Base-by-base conservation (phyloP, 345 rosid species). In the Nephelium lappaceum region DNA sequence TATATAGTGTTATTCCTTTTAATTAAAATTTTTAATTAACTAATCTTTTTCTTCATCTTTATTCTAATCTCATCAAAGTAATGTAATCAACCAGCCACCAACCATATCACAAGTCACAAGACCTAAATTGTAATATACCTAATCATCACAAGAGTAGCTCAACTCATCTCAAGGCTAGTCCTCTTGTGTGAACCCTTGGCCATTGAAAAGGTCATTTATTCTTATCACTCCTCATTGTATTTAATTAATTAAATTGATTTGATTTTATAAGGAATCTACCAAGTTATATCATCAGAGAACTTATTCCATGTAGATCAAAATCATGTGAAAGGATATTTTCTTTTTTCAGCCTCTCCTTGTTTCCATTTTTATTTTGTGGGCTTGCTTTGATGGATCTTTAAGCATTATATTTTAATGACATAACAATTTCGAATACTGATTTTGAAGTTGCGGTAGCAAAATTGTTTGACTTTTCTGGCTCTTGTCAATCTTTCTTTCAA, bases 51-150 rank as follows among this genome's bases (percentile, higher is more conserved):
- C 24, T 60, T 60, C 11, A 23, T 6, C 64, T 60, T 60, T 60
- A 60, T 60, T 60, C 58, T 60, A 60, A 5, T 60, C 11, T 19
- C 27, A n/a, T 60, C 12, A 60, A 47, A 70, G 47, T 15, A 24
- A 70, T 24, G 36, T 47, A 2, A 27, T 63, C 67, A 63, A 24
- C 16, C 12, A 63, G 5, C 27, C 10, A 72, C 27, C 67, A 73
- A 73, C 58, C 42, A 61, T 60, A 61, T 74, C 53, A 39, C 7
- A 62, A 74, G 3, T 74, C 69, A 62, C 70, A 63, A 45, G 60
- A 43, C 5, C 58, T 45, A 18, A 19, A 9, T 45, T 16, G n/a
- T 19, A 25, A 74, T 43, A 63, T 47, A 74, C 78, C 62, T 45
- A 64, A 64, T 65, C n/a, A 21, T 62, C 69, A 74, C 68, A 61